Base-by-base conservation (phyloP, 208 protist genomes). In the Crithidia mellificae region DNA sequence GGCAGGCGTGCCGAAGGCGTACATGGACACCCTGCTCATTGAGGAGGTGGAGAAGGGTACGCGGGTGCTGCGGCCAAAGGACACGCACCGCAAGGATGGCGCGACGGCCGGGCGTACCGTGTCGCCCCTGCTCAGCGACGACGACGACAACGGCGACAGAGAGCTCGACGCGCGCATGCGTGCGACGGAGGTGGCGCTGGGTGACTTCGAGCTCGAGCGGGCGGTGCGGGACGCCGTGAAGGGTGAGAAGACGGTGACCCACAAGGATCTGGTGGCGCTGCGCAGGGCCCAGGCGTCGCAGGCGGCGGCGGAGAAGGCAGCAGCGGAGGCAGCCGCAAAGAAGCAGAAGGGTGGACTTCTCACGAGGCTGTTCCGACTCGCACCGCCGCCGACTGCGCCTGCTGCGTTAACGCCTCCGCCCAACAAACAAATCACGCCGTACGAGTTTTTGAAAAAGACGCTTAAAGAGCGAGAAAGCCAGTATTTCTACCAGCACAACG, bases 401-500 rank as follows among this genome's bases (percentile, higher is more conserved):
- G n/a, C n/a, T n/a, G n/a, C n/a, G n/a, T n/a, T n/a, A n/a, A n/a
- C n/a, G n/a, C n/a, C n/a, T 41, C 36, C 36, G 6, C 36, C 36
- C 12, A 41, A 15, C 36, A 57, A 24, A 19, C 52, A 19, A 9
- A 27, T 19, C 55, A 75, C 36, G 19, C 2, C 32, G 6, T 68
- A 63, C 20, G 52, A 52, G 5, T 17, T 63, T n/a, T 77, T 83
- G 66, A 77, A 90, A 51, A 34, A 64, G 39, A 41, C 78, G 54
- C 74, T 91, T 53, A 72, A 78, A 19, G 67, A 69, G 44, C 57
- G 73, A 17, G 63, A 68, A 19, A 66, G 70, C 17, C 87, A 78
- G 8, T 74, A 78, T 53, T 85, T 88, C 71, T 64, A 90, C n/a
- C 90, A 95, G 41, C 85, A 93, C 64, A 95, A 95, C 71, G 68